A percentile compares a stretch with the other conserved stretches of the same genome.
phyloP scores from a whole-genome alignment of 768 basidiomycete species.

The Tricholoma saponaceum region DNA sequence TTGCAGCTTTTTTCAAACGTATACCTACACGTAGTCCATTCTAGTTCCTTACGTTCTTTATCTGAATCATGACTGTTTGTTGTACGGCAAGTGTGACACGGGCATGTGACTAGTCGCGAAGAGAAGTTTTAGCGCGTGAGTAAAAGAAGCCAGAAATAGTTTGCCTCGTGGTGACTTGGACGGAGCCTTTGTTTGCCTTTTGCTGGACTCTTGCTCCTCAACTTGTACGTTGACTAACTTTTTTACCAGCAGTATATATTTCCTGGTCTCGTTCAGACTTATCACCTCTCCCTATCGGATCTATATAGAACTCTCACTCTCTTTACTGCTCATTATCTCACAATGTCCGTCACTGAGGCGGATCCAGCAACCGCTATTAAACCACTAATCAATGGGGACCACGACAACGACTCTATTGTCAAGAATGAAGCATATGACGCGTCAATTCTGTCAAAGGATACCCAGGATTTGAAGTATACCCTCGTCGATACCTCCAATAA shows the following conservation, averaged over 20 bases:
- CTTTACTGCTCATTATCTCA: constrained; percentile 14
- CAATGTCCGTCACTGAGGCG: constrained; percentile 16
- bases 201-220: constrained; percentile 1
- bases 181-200: constrained; percentile 4
- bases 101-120: constrained; percentile 16
- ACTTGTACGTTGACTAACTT: not conserved
- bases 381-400: constrained; percentile 9
- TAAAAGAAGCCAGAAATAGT: not conserved
- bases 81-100: constrained; percentile 5
- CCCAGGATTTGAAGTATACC: not conserved
- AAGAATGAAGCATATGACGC: constrained; percentile 5
- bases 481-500: constrained; percentile 2
- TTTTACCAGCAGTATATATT: constrained; percentile 12
- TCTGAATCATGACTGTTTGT: not conserved
- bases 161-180: constrained; percentile 7
- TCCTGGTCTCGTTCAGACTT: not conserved
- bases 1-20: not conserved
- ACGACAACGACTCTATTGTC: not conserved
- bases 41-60: constrained; percentile 1
- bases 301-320: constrained; percentile 8
- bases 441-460: constrained; percentile 6
- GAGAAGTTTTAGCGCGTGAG: not conserved
- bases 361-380: constrained; percentile 6
- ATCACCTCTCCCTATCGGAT: constrained; percentile 1
- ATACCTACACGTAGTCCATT: constrained; percentile 1